Evolutionary conservation across 1,284 basidiomycete species (phyloP).

Genomic region (Cystobasidium pallidum): DNA sequence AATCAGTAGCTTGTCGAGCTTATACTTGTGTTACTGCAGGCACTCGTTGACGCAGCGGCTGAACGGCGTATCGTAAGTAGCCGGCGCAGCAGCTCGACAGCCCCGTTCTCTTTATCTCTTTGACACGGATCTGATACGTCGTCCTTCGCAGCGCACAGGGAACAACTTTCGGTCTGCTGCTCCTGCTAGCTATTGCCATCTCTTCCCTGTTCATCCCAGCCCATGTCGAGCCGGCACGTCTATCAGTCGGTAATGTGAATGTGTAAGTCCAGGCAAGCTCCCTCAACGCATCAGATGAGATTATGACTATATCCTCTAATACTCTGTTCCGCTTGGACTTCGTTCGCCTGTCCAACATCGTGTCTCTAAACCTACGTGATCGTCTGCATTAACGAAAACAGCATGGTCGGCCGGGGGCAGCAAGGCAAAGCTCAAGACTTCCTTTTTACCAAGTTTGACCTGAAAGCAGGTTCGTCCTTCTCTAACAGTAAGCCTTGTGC

Average conservation of each 20-base stretch:
- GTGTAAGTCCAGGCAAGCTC: slow-evolving; percentile 62
- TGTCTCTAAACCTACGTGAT: slow-evolving; percentile 9
- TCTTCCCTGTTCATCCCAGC: slow-evolving; percentile 64
- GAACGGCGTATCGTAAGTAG: slow-evolving; percentile 46
- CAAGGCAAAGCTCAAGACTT: slow-evolving; percentile 68
- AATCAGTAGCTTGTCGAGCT: background rate
- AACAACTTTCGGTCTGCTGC: slow-evolving; percentile 72
- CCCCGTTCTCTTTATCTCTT: too few relatives aligned
- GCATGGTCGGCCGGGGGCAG: slow-evolving; percentile 56
- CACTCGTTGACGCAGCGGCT: slow-evolving; percentile 44
- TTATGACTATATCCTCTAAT: too few relatives aligned
- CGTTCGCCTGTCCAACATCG: background rate
- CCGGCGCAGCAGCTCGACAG: too few relatives aligned
- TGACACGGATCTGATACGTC: too few relatives aligned
- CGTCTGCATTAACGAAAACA: slow-evolving; percentile 8
- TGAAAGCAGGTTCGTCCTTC: slow-evolving; percentile 66
- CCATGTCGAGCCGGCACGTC: slow-evolving; percentile 63
- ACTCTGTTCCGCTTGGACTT: too few relatives aligned
- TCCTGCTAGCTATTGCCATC: slow-evolving; percentile 73
- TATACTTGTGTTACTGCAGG: slow-evolving; percentile 12
- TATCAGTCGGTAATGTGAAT: slow-evolving; percentile 68
- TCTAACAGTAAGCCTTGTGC: background rate
- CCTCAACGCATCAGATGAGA: too few relatives aligned
- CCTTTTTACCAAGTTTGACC: slow-evolving; percentile 74
- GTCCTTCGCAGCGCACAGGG: slow-evolving; percentile 49